Conservation (phyloP, 2,329 filamentous ascomycete genomes). For the Colletotrichum falcatum region DNA sequence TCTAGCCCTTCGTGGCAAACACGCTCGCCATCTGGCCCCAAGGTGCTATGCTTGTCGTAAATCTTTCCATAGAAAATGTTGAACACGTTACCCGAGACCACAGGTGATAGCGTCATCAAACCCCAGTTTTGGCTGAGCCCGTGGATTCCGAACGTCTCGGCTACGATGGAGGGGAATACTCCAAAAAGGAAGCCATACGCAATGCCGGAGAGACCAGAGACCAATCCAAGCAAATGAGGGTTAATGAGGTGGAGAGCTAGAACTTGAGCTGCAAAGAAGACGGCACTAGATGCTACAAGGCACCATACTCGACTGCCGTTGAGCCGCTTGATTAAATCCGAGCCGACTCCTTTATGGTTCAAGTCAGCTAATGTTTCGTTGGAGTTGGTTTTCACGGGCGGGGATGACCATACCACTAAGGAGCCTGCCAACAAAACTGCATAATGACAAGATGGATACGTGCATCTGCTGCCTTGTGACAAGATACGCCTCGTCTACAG, state of each 20-base stretch:
- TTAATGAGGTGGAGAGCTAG: conserved; percentile 80
- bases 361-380: conserved; percentile 7
- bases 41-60: conserved; percentile 82
- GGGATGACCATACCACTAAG: conserved; percentile 70
- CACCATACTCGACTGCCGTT: conserved; percentile 92
- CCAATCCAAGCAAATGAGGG: conserved; percentile 79
- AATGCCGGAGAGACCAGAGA: conserved; percentile 87
- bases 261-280: conserved; percentile 85
- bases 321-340: conserved; percentile 86
- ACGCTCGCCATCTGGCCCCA: conserved; percentile 76
- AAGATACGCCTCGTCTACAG: conserved; percentile 79
- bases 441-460: conserved; percentile 91
- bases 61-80: conserved; percentile 90
- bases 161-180: conserved; percentile 89
- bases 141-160: conserved; percentile 90
- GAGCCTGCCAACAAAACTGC: conserved; percentile 86
- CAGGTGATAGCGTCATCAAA: conserved; percentile 89
- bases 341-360: conserved; percentile 76
- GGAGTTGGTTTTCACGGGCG: background rate
- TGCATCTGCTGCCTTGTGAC: conserved; percentile 88
- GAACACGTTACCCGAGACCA: conserved; percentile 90
- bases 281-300: conserved; percentile 78
- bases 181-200: conserved; percentile 96
- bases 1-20: conserved; percentile 81
- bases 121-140: conserved; percentile 97